Base-by-base conservation (phyloP, 2,329 filamentous ascomycete genomes). In the Sclerotinia spermophila region DNA sequence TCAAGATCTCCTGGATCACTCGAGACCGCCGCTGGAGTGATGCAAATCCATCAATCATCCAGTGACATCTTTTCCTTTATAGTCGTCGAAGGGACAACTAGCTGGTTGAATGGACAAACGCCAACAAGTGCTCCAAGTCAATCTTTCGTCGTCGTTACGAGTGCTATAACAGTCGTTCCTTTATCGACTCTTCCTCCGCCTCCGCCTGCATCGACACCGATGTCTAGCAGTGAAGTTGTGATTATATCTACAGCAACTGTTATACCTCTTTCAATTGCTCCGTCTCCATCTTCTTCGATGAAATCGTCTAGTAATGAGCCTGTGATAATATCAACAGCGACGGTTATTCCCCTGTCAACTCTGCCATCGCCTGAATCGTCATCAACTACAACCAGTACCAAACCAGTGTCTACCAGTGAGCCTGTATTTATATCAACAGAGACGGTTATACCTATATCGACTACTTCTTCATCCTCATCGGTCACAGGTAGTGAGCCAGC, bases 61-160 rank as follows among this genome's bases (percentile, higher is more conserved):
- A 48, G 7, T 15, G 2, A n/a, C 7, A 6, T n/a, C 7, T 51
- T 38, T 33, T 24, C 35, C 11, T 74, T 75, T 68, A 72, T 74
- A 51, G 73, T 76, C 48, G 69, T 74, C 15, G 45, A 65, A 67
- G 71, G 68, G n/a, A 71, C 61, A 13, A 77, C 75, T 6, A 64
- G 72, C n/a, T 77, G 73, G 75, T 60, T 76, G 27, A 73, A 75
- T 72, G 76, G 75, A 27, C 69, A 74, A 19, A 72, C 73, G 40
- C 75, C 76, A 58, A 58, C 55, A 30, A 51, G 56, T 45, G 24
- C 53, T 55, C 33, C 74, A 1, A 65, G 65, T 24, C 59, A 72
- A 15, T 73, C 73, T 0, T 71, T 72, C 40, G 72, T 74, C 15
- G 70, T 73, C n/a, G 27, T 71, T 30, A 75, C 75, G 5, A 75